Evolutionary conservation across 495 filamentous ascomycete genomes (phyloP), one percentile per base, ranked within the genome.

Genomic region (Barbatosphaeria neglecta): DNA sequence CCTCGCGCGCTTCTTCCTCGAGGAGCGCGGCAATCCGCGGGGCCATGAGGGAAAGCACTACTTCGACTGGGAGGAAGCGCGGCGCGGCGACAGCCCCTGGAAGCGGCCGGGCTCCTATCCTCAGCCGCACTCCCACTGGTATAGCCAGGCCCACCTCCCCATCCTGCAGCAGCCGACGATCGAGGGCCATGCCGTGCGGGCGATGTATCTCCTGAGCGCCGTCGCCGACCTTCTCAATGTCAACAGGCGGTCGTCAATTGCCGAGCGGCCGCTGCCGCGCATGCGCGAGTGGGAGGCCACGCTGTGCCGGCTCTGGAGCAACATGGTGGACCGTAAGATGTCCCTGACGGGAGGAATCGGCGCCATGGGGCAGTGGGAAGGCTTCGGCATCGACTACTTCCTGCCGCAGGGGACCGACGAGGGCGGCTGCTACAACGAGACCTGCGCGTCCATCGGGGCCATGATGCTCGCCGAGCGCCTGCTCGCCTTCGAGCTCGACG

Each of bases 261-360:
- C 35, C 55, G 5, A n/a, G n/a, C 58, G 57, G 47, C 23, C 53
- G 1, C 61, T 67, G 39, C 43, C 41, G 13, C 44, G 51, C 9
- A 55, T 55, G 20, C 45, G 56, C 16, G 52, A 66, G 16, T 65
- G 61, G 47, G 35, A 50, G 11, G 53, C 59, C 0, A 62, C 68
- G 17, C 49, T 77, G 2, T 55, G 62, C 16, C 61, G 66, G 15
- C 55, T 79, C 6, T 81, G 77, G 77, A 59, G 62, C 17, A 78
- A 79, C 44, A 77, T 79, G 72, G 64, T 76, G 1, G 62, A 74
- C 37, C 71, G 68, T 39, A 79, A 79, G 51, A 73, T 78, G 60
- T 81, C 78, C 53, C 61, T 80, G 10, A 80, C 77, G 0, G 77
- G 76, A 5, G 78, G 76, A 0, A 77, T 82, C 51, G 78, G 77